Evolutionary conservation across 208 protist genomes (phyloP), one percentile per base, ranked within the genome.

Genomic region (Paratrypanosoma confusum): DNA sequence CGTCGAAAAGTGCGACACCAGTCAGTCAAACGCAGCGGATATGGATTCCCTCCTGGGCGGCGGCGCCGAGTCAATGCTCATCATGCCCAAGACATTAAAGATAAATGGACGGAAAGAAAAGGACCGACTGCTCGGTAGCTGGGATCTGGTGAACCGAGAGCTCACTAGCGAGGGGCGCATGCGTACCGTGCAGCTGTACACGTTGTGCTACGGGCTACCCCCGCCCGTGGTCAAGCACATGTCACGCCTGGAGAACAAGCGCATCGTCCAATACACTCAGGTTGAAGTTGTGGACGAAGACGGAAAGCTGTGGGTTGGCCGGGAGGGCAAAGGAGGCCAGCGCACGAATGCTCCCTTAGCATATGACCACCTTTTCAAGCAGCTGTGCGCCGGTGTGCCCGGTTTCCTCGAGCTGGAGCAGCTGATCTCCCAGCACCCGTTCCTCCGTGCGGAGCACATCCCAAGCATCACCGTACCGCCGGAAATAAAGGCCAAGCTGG

Each of bases 161-260:
- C 74, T 80, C 36, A 71, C 66, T n/a, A 39, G 46, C 13, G 68
- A 73, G 26, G 78, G 64, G 6, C 81, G 81, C 41, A 47, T 61
- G 17, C 80, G 69, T 20, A 65, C 72, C 1, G 52, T 89, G 35
- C 50, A 71, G 26, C 50, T 89, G 32, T 83, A 72, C 51, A 63
- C 71, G 1, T 7, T 82, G 8, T 89, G 80, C 57, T 71, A 70
- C 22, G 75, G 61, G 5, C 17, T 89, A 5, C 26, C 42, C 0
- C 53, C 65, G 3, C 71, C 75, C 6, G 5, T 46, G 23, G 61
- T 66, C 24, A 37, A 36, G 14, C 44, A 71, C 13, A 14, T 65
- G 3, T 66, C 68, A 7, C 65, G 58, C 3, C 37, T 70, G 17
- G 16, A 50, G 10, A 6, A 6, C 56, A 5, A 6, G 10, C 40